These are phyloP conservation scores for Amaranthus palmeri DNA, from an alignment of 148 eudicot genomes.

Conservation along the genomic window DNA sequence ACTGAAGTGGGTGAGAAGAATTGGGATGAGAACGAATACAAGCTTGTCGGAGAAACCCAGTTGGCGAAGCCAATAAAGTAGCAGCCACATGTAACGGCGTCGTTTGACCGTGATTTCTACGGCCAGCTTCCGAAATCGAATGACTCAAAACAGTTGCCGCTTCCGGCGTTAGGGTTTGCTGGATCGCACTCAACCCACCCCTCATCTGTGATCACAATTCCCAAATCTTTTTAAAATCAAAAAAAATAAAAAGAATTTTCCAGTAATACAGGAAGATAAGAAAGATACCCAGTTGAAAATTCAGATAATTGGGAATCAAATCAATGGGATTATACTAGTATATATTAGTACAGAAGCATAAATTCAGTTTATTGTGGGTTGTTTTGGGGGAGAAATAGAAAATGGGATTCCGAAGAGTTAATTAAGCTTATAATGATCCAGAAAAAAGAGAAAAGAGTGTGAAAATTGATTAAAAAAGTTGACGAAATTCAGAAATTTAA, in stretches of 20 bases:
- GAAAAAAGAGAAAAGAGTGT: constrained; percentile 29
- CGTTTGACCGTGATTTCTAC: constrained; percentile 86
- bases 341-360: too few relatives aligned
- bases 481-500: constrained; percentile 26
- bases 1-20: constrained; percentile 93
- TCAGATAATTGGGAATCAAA: constrained; percentile 13
- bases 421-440: too few relatives aligned
- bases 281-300: background rate
- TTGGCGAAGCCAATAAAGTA: constrained; percentile 61
- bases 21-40: constrained; percentile 90
- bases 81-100: constrained; percentile 97
- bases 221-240: too few relatives aligned
- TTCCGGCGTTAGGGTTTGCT: constrained; percentile 85
- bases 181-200: constrained; percentile 80
- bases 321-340: too few relatives aligned
- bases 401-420: too few relatives aligned
- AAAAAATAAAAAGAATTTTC: too few relatives aligned
- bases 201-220: constrained; percentile 40
- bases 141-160: constrained; percentile 68
- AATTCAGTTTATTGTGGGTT: constrained; percentile 10
- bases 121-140: constrained; percentile 76
- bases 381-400: background rate
- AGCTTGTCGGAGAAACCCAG: constrained; percentile 70
- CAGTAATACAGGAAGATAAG: too few relatives aligned
- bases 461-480: constrained; percentile 16